These are phyloP conservation scores for Quercus parvula DNA, from an alignment of 306 rosid species.

Conservation along the genomic window DNA sequence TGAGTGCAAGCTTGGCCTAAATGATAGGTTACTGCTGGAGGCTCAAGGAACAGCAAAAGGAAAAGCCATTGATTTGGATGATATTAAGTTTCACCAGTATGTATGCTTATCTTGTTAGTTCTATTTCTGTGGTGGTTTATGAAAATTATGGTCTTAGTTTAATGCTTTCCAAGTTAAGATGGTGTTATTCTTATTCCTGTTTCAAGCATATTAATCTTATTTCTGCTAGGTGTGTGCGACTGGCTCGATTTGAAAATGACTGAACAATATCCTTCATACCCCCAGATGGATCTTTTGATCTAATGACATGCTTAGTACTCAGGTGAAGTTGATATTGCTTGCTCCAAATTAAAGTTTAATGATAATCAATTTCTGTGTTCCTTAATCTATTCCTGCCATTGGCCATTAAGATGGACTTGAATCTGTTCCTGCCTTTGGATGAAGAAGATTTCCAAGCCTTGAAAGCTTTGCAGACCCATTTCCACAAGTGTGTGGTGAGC, in stretches of 20 bases:
- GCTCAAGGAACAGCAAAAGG: conserved; percentile 97
- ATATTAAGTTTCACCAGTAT: conserved; percentile 98
- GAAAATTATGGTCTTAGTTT: no score
- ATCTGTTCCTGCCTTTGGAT: conserved; percentile 36
- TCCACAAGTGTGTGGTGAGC: conserved; percentile 92
- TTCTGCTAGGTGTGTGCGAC: no score
- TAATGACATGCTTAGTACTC: no score
- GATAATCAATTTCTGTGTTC: background rate
- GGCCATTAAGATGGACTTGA: no score
- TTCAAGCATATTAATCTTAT: background rate
- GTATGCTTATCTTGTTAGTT: conserved; percentile 26
- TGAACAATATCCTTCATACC: no score
- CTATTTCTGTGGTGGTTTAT: no score
- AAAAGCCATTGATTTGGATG: conserved; percentile 97
- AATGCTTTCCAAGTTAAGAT: no score
- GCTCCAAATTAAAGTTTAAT: background rate
- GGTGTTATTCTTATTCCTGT: background rate
- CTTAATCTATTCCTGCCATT: no score
- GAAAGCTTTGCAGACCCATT: conserved; percentile 57
- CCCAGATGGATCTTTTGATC: no score
- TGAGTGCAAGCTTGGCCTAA: conserved; percentile 95
- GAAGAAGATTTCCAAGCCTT: conserved; percentile 67
- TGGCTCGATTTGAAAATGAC: no score
- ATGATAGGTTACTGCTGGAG: conserved; percentile 83
- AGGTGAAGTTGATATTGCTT: background rate